Evolutionary conservation across 148 eudicot genomes (phyloP).

Genomic region (Cornus florida): DNA sequence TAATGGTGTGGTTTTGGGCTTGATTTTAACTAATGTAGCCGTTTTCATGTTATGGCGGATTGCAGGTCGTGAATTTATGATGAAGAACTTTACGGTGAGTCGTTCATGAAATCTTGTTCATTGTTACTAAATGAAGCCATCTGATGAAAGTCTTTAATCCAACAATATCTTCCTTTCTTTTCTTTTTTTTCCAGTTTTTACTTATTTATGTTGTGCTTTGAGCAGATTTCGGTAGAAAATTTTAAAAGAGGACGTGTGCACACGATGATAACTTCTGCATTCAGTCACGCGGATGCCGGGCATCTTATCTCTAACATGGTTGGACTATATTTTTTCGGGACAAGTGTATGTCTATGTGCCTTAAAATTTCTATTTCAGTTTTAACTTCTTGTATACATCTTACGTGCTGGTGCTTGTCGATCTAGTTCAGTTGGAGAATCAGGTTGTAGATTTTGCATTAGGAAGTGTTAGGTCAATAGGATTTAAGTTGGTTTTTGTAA

Average conservation of each 20-base stretch:
- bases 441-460: not conserved
- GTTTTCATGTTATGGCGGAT: conserved; percentile 72
- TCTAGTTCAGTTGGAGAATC: not conserved
- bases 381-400: not conserved
- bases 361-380: not conserved
- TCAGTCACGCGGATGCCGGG: conserved; percentile 61
- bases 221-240: conserved; percentile 77
- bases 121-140: not conserved
- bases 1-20: conserved; percentile 60
- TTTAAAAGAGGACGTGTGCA: conserved; percentile 73
- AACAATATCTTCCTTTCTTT: not conserved
- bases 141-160: not conserved
- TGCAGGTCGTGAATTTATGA: conserved; percentile 57
- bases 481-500: too few species aligned
- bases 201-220: conserved; percentile 2
- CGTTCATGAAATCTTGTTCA: not conserved
- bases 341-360: conserved; percentile 41
- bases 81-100: conserved; percentile 66
- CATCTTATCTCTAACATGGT: conserved; percentile 78
- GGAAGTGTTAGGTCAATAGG: too few species aligned
- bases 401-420: not conserved
- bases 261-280: conserved; percentile 80
- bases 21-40: conserved; percentile 67
- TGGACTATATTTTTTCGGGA: conserved; percentile 84
- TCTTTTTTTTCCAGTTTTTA: not conserved